Evolutionary conservation across 768 basidiomycete genomes (phyloP).

Genomic region (Lactarius trivialis): DNA sequence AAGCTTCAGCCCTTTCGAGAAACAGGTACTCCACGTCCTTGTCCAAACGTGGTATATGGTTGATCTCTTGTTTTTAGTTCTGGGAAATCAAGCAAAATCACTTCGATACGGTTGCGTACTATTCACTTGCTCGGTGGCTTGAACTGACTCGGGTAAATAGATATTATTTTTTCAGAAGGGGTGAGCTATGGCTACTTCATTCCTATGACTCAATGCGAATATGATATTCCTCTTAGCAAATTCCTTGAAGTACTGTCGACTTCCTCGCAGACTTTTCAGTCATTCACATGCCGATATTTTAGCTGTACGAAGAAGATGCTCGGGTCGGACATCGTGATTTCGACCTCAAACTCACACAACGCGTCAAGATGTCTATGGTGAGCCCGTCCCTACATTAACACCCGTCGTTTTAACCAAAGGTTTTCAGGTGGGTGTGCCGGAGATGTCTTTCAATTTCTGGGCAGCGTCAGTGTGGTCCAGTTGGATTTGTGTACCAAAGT

Average conservation of each 20-base stretch:
- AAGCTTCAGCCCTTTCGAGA: constrained; percentile 92
- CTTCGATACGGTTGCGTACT: constrained; percentile 70
- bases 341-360: constrained; percentile 82
- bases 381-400: constrained; percentile 18
- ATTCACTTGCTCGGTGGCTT: constrained; percentile 23
- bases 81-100: constrained; percentile 94
- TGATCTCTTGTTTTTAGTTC: constrained; percentile 24
- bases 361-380: constrained; percentile 99
- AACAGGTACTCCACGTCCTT: constrained; percentile 42
- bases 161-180: constrained; percentile 99
- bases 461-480: constrained; percentile 54
- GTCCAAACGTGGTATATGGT: neutral
- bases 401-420: neutral
- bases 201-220: neutral
- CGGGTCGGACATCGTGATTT: constrained; percentile 90
- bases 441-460: constrained; percentile 90
- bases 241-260: constrained; percentile 57
- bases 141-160: constrained; percentile 30
- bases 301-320: constrained; percentile 95
- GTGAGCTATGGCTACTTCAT: constrained; percentile 32
- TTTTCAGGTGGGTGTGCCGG: constrained; percentile 85
- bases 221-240: constrained; percentile 44
- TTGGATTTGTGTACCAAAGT: constrained; percentile 1
- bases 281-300: neutral
- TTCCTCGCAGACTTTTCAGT: neutral